Conservation (phyloP, 164 flowering plant genomes). For the Warburgia ugandensis region DNA sequence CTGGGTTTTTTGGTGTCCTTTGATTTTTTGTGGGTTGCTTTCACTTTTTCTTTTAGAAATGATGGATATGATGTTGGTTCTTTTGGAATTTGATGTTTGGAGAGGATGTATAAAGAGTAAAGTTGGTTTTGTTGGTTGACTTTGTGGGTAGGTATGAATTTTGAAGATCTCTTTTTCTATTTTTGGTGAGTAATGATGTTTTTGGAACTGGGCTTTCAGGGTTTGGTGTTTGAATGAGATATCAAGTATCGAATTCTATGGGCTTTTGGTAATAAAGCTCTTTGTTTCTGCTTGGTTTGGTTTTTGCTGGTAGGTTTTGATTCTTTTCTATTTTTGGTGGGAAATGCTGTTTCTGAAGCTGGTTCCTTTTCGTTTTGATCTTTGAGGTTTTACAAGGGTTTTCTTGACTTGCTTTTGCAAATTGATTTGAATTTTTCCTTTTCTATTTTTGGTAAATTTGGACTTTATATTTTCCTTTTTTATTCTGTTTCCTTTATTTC, state of each 20-base stretch:
- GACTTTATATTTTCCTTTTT: too few relatives aligned
- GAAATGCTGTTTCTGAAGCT: not conserved
- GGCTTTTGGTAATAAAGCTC: too few relatives aligned
- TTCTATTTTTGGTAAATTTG: too few relatives aligned
- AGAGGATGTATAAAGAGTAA: too few relatives aligned
- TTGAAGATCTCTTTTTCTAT: not conserved
- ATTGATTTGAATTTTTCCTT: too few relatives aligned
- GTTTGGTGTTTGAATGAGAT: not conserved
- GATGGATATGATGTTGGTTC: not conserved
- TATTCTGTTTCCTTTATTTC: too few relatives aligned
- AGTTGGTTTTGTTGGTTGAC: not conserved
- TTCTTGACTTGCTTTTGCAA: too few relatives aligned
- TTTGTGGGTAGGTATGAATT: not conserved
- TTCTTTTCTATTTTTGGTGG: not conserved
- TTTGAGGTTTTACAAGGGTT: too few relatives aligned
- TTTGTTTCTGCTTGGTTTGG: too few relatives aligned
- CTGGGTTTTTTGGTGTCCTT: conserved; percentile 3
- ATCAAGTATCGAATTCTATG: too few relatives aligned
- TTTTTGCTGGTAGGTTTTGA: too few relatives aligned
- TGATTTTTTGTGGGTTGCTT: not conserved
- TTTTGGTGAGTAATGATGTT: not conserved
- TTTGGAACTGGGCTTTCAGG: conserved; percentile 5
- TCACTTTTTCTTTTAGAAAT: not conserved
- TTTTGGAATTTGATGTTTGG: conserved; percentile 1
- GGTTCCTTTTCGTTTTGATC: too few relatives aligned